Evolutionary conservation across 257 asterid genomes (phyloP), one percentile per base, ranked within the genome.

Genomic region (Mentha longifolia): DNA sequence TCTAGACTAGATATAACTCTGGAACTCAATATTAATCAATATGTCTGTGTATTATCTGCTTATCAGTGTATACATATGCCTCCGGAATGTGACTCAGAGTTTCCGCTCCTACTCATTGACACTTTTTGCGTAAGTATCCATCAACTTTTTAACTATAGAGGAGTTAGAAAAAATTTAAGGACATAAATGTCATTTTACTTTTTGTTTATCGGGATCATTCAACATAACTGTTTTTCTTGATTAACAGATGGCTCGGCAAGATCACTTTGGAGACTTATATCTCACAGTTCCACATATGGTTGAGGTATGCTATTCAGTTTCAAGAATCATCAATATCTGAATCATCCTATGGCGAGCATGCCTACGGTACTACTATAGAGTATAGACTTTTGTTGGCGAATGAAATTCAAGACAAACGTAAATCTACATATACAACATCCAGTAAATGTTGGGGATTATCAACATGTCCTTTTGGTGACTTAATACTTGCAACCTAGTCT

Each of bases 201-300:
- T 45, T 41, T 77, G 22, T 60, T 54, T 9, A 15, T 39, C 43
- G 10, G 37, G 50, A 64, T 56, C 62, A 12, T 70, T 67, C 56
- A 62, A 17, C 42, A 65, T 11, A 16, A 50, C 28, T 42, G 43
- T 70, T 74, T 77, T 67, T 13, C 52, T 81, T 58, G 42, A 63
- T 58, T 62, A 72, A 68, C 67, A 92, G 97, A 80, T 92, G 98
- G 98, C 97, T 92, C 20, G 98, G 98, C 72, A 92, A 88, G 86
- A 58, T 92, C 82, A 92, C 98, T 55, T 72, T 92, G 84, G 97
- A 92, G 83, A 92, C 98, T 14, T 92, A 92, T 55, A 92, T 92
- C 79, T 84, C 89, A 6, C 98, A 92, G 83, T 81, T 90, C 75
- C 96, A 92, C 74, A 90, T 92, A 81, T 92, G 96, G 98, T 82